These are phyloP conservation scores for Arctium minus DNA, from an alignment of 129 eudicot species.

Conservation along the genomic window DNA sequence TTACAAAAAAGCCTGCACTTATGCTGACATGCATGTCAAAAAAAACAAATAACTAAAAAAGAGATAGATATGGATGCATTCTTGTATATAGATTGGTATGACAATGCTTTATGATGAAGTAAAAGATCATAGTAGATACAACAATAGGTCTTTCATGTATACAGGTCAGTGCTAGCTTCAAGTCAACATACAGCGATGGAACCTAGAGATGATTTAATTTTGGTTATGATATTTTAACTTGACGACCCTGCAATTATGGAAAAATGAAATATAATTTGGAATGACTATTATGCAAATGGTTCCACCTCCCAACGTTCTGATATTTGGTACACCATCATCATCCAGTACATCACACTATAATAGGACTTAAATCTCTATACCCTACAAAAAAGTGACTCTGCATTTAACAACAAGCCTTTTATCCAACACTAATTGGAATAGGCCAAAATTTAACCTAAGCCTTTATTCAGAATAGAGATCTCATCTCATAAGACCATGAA, in stretches of 20 bases:
- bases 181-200: background rate
- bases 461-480: background rate
- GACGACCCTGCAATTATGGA: background rate
- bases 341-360: background rate
- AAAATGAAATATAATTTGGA: background rate
- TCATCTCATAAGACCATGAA: conserved; percentile 8
- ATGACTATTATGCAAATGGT: background rate
- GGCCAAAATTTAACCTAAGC: background rate
- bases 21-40: background rate
- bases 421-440: background rate
- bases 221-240: background rate
- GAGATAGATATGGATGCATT: background rate
- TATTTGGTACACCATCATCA: background rate
- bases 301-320: background rate
- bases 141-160: background rate
- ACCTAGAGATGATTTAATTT: background rate
- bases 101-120: background rate
- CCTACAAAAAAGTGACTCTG: background rate
- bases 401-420: background rate
- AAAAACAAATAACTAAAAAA: background rate
- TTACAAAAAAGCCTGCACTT: background rate
- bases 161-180: background rate
- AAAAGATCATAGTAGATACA: background rate
- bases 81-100: conserved; percentile 2
- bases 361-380: background rate